These are phyloP conservation scores for Datisca glomerata DNA, from an alignment of 306 rosid species.

Conservation along the genomic window DNA sequence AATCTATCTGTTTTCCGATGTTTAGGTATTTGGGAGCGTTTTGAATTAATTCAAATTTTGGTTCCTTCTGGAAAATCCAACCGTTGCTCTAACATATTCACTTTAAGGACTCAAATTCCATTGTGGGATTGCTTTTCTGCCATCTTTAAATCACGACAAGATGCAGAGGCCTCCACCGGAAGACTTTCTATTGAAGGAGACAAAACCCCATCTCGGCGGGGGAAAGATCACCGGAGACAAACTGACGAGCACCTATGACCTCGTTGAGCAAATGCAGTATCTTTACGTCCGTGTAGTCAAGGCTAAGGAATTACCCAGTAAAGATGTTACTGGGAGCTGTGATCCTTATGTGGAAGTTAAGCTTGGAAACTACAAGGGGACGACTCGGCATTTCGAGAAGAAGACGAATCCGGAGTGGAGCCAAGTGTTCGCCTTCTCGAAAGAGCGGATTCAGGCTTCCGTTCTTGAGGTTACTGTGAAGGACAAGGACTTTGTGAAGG, in stretches of 20 bases:
- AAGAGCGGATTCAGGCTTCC: conserved; percentile 80
- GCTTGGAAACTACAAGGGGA: conserved; percentile 89
- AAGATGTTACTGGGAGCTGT: conserved; percentile 88
- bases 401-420: conserved; percentile 85
- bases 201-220: conserved; percentile 94
- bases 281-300: conserved; percentile 91
- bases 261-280: conserved; percentile 99
- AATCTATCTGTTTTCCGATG: conserved; percentile 32
- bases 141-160: no score
- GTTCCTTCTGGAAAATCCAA: conserved; percentile 6
- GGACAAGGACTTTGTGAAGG: conserved; percentile 85
- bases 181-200: conserved; percentile 87
- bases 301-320: conserved; percentile 71
- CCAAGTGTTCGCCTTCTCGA: conserved; percentile 88
- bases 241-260: conserved; percentile 87
- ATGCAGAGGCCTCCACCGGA: conserved; percentile 95
- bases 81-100: conserved; percentile 10
- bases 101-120: conserved; percentile 18
- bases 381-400: conserved; percentile 94
- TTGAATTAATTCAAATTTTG: conserved; percentile 24
- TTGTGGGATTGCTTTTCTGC: conserved; percentile 16
- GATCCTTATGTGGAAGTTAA: conserved; percentile 87
- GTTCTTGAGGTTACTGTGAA: conserved; percentile 77
- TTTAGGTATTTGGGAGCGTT: conserved; percentile 42
- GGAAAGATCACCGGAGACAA: conserved; percentile 86